These are phyloP conservation scores for Fusarium musae DNA, from an alignment of 2,329 filamentous ascomycete genomes.

Conservation along the genomic window DNA sequence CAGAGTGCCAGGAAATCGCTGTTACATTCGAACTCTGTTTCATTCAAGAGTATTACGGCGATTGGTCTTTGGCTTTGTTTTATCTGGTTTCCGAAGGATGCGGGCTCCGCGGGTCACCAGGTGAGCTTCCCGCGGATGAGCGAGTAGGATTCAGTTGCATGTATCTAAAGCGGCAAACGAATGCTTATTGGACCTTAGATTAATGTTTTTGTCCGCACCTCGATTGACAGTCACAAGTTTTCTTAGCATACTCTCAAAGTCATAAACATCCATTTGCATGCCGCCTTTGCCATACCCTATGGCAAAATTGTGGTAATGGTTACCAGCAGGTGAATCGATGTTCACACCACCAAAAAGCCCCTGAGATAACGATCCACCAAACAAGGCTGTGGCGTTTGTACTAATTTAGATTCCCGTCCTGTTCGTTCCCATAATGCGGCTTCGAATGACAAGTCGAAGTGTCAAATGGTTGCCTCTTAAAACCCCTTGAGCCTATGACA, in stretches of 20 bases:
- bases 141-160: slow-evolving; percentile 11
- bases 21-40: not conserved
- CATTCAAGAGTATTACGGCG: not conserved
- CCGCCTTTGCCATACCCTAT: not conserved
- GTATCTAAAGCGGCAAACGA: not conserved
- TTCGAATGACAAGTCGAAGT: not conserved
- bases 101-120: slow-evolving; percentile 28
- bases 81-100: slow-evolving; percentile 5
- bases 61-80: not conserved
- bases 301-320: not conserved
- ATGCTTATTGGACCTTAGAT: not conserved
- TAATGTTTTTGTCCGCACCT: not conserved
- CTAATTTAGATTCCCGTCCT: slow-evolving; percentile 9
- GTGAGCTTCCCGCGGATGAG: slow-evolving; percentile 15
- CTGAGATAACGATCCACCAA: not conserved
- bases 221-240: not conserved
- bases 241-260: not conserved
- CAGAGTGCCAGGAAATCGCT: not conserved
- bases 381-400: not conserved
- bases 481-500: slow-evolving; percentile 5
- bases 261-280: too few relatives aligned
- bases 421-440: slow-evolving; percentile 15
- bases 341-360: not conserved
- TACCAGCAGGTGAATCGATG: not conserved
- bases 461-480: slow-evolving; percentile 29